Evolutionary conservation across 768 basidiomycete species (phyloP).

Genomic region (Collybia nuda): DNA sequence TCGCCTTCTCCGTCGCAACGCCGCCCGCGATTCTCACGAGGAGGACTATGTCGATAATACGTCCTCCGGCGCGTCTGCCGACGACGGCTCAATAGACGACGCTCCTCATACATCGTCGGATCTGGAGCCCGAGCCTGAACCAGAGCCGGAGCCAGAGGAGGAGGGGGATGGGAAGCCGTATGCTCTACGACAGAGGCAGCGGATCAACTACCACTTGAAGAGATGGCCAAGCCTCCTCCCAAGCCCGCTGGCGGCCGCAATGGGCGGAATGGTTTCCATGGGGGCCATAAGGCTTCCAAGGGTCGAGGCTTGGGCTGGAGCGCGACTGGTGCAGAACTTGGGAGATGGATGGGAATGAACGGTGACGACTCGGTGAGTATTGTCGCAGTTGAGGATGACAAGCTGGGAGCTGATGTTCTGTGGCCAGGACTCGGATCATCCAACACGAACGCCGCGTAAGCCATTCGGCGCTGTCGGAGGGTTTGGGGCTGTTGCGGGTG

Average conservation of each 20-base stretch:
- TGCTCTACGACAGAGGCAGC: slow-evolving; percentile 59
- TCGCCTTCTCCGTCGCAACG: slow-evolving; percentile 27
- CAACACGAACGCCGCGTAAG: slow-evolving; percentile 68
- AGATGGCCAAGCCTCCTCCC: slow-evolving; percentile 50
- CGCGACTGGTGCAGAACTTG: slow-evolving; percentile 73
- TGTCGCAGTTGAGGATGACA: neutral
- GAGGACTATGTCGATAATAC: slow-evolving; percentile 50
- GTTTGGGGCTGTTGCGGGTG: slow-evolving; percentile 47
- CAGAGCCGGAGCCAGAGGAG: slow-evolving; percentile 46
- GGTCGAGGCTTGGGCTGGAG: slow-evolving; percentile 71
- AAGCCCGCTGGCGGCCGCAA: slow-evolving; percentile 19
- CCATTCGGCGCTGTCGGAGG: slow-evolving; percentile 43
- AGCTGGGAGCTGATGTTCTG: slow-evolving; percentile 2
- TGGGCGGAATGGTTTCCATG: slow-evolving; percentile 31
- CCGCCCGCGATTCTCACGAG: slow-evolving; percentile 28
- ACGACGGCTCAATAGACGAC: slow-evolving; percentile 62
- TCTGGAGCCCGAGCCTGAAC: slow-evolving; percentile 41
- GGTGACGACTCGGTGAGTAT: slow-evolving; percentile 65
- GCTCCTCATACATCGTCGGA: slow-evolving; percentile 46
- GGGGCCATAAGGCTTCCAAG: slow-evolving; percentile 27
- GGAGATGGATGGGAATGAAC: slow-evolving; percentile 73
- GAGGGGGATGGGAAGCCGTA: slow-evolving; percentile 63
- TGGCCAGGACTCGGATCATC: slow-evolving; percentile 69
- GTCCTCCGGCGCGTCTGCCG: slow-evolving; percentile 48
- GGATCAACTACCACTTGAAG: slow-evolving; percentile 84